Conservation (phyloP, 2,329 filamentous ascomycete species). For the Fusarium sp. region DNA sequence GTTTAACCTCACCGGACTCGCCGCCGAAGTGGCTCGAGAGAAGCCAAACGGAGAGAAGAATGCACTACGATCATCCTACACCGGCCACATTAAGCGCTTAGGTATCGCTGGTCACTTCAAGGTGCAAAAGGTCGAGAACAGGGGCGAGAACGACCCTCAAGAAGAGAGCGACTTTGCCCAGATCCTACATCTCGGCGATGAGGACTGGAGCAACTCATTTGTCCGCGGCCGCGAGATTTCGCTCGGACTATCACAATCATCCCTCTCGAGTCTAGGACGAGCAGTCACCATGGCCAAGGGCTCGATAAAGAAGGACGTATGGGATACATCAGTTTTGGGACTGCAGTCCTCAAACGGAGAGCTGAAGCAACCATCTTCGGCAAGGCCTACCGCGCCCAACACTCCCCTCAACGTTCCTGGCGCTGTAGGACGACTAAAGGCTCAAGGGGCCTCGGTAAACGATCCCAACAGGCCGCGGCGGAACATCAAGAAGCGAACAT, state of each 20-base stretch:
- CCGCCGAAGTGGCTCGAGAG: conserved; percentile 71
- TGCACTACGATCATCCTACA: conserved; percentile 75
- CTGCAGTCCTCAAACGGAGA: conserved; percentile 60
- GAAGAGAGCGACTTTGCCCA: conserved; percentile 62
- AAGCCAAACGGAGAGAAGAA: conserved; percentile 77
- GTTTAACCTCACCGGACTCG: conserved; percentile 68
- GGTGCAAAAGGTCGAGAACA: conserved; percentile 63
- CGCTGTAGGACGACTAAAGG: conserved; percentile 54
- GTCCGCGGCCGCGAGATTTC: conserved; percentile 67
- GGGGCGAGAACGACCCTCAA: conserved; percentile 49
- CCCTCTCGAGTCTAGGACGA: conserved; percentile 58
- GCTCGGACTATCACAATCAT: conserved; percentile 62
- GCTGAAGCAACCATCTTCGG: conserved; percentile 56
- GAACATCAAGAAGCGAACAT: conserved; percentile 78
- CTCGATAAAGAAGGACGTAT: conserved; percentile 64
- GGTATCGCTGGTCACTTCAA: conserved; percentile 73
- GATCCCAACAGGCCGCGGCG: conserved; percentile 71
- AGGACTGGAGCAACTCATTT: conserved; percentile 67
- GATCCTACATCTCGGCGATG: conserved; percentile 64
- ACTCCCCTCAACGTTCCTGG: conserved; percentile 59
- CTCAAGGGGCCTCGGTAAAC: conserved; percentile 52
- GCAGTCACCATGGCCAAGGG: conserved; percentile 71
- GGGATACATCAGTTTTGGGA: conserved; percentile 70
- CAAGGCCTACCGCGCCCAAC: conserved; percentile 64
- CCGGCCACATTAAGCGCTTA: conserved; percentile 74